Base-by-base conservation (phyloP, 768 basidiomycete genomes). In the Amanita muscaria region DNA sequence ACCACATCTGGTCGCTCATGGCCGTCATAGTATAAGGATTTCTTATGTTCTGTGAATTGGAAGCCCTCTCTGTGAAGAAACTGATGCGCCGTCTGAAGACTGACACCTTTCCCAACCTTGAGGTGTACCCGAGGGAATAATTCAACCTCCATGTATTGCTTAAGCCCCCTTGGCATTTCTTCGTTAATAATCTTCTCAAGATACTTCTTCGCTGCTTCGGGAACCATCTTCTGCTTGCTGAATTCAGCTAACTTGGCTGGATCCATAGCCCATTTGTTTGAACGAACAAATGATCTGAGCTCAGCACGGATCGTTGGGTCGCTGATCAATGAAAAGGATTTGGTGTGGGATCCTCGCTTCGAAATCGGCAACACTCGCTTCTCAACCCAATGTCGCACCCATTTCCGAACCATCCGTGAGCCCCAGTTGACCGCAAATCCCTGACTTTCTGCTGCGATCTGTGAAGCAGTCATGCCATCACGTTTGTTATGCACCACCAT, bases 231-330 rank as follows among this genome's bases (percentile, higher is more conserved):
- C 3, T 49, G 44, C 21, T 58, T 30, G 1, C 15, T 55, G 52
- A 60, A 63, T 19, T 56, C 50, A 0, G 35, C 52, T 18, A 67
- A 43, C 48, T 64, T 68, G 21, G 29, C 47, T 3, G 65, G 65
- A 49, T 64, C 40, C 48, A 64, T 61, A 22, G 59, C 47, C 65
- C 65, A 66, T 51, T 66, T 66, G 37, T 67, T 55, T 19, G 59
- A 58, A 4, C 56, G 51, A 16, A 65, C 14, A 48, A 51, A 66
- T 22, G 61, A 45, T 1, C 56, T 46, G 11, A 64, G 46, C 40
- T 62, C 64, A 15, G 56, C 60, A 10, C 36, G 21, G 16, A 63
- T 56, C 3, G 10, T 42, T 10, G 62, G 60, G 37, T 65, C 60
- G 22, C 53, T 32, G 16, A 62, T 52, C 3, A 66, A 41, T 15